Base-by-base conservation (phyloP, 495 filamentous ascomycete species). In the Talaromyces ruber region DNA sequence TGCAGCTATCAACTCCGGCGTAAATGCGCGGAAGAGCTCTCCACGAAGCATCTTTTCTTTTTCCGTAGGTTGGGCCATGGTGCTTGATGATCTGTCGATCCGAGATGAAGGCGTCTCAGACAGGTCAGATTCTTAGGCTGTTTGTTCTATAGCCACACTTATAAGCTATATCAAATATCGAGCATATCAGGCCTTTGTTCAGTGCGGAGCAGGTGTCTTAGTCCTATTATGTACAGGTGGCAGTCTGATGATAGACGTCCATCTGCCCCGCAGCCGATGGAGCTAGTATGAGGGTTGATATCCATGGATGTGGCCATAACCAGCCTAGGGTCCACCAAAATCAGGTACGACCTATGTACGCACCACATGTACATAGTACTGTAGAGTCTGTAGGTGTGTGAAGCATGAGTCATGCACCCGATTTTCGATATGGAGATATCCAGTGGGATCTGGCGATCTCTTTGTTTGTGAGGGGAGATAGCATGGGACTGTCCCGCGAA, bases 1-100 rank as follows among this genome's bases (percentile, higher is more conserved):
- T 14, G 79, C 87, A 1, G 78, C 79, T 8, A 80, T 69, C 8
- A 85, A 70, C 12, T 83, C 77, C 0, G 82, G 82, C 3, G 78
- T 78, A 64, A 85, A 85, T 12, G 83, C 82, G 59, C 76, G 70
- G 60, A 73, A 81, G 7, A 79, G 72, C 62, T 80, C 76, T 4
- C 76, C 77, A 11, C 72, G 71, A 16, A 67, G 70, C 71, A 76
- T 76, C 47, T 72, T 74, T 45, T 76, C 70, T 59, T 64, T 68
- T 30, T 76, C 72, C 0, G 68, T 69, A 16, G 64, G 34, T 32
- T 68, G 55, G 3, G 65, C 62, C 66, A 71, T 72, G n/a, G 45
- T 62, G 58, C 16, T 54, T 28, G 51, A 54, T 7, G 22, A 54
- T 26, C 6, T 54, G 51, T 12, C 21, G 22, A 26, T 26, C 16